phyloP scores from a whole-genome alignment of 148 eudicot genomes.

The Nepenthes mirabilis region DNA sequence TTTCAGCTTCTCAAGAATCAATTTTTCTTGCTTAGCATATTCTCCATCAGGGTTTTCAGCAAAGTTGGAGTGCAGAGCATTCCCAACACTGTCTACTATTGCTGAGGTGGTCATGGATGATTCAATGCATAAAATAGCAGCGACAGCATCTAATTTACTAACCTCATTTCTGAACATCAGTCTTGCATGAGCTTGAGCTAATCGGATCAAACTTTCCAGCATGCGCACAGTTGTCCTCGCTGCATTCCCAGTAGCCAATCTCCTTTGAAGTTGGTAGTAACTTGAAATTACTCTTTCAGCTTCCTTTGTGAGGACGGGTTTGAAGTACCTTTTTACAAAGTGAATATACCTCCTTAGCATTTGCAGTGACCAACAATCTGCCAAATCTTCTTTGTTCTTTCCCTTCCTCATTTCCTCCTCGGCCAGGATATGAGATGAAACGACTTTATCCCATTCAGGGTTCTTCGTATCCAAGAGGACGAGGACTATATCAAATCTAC shows the following conservation, averaged over 20 bases:
- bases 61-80: constrained; percentile 92
- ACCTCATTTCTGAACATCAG: constrained; percentile 93
- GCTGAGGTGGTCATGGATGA: constrained; percentile 98
- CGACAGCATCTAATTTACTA: constrained; percentile 64
- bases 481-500: constrained; percentile 93
- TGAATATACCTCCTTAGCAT: constrained; percentile 79
- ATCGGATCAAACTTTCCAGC: constrained; percentile 88
- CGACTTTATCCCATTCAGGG: constrained; percentile 96
- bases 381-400: constrained; percentile 40
- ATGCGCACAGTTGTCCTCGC: constrained; percentile 93
- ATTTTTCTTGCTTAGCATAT: constrained; percentile 74
- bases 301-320: constrained; percentile 73
- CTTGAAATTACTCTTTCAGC: constrained; percentile 82
- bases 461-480: constrained; percentile 87
- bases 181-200: constrained; percentile 98
- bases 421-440: constrained; percentile 88
- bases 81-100: constrained; percentile 77
- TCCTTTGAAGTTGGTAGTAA: constrained; percentile 87
- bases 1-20: constrained; percentile 60
- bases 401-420: constrained; percentile 34
- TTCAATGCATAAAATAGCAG: constrained; percentile 95
- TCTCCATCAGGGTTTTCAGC: constrained; percentile 76
- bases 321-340: constrained; percentile 71
- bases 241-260: constrained; percentile 77
- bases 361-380: constrained; percentile 58